These are phyloP conservation scores for Trichoderma orchidacearum DNA, from an alignment of 495 filamentous ascomycete species.

Conservation along the genomic window DNA sequence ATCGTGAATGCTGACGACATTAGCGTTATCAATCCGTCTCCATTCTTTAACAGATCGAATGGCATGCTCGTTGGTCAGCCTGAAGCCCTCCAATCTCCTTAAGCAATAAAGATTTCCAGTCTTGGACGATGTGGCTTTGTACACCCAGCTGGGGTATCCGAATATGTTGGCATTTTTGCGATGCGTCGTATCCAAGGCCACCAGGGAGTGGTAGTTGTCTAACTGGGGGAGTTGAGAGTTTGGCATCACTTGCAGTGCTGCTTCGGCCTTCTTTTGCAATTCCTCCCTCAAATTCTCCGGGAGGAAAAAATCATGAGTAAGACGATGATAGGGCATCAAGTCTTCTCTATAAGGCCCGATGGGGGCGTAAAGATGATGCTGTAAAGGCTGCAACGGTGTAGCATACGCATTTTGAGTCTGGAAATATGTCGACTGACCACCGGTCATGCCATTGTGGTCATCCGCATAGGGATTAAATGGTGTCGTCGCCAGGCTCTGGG, in stretches of 20 bases:
- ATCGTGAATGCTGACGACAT: constrained; percentile 77
- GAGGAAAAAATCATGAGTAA: constrained; percentile 81
- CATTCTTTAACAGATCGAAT: constrained; percentile 71
- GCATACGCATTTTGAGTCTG: constrained; percentile 24
- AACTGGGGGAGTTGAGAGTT: constrained; percentile 62
- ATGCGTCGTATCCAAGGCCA: constrained; percentile 73
- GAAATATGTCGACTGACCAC: constrained; percentile 38
- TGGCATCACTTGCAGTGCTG: constrained; percentile 69
- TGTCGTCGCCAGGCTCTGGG: constrained; percentile 35
- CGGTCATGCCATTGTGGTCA: constrained; percentile 33
- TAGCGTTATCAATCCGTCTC: constrained; percentile 73
- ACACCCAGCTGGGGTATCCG: constrained; percentile 82
- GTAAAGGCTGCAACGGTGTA: constrained; percentile 53
- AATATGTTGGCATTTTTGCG: constrained; percentile 58
- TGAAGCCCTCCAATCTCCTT: constrained; percentile 65
- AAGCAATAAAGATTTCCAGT: constrained; percentile 77
- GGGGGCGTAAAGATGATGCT: constrained; percentile 90
- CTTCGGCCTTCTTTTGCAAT: constrained; percentile 76
- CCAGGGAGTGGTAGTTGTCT: constrained; percentile 80
- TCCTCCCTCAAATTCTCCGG: constrained; percentile 74
- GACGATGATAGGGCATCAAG: constrained; percentile 66
- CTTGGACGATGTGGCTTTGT: constrained; percentile 83
- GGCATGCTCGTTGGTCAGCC: constrained; percentile 76
- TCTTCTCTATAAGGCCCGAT: constrained; percentile 70
- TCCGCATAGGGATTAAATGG: constrained; percentile 56